Evolutionary conservation across 768 basidiomycete genomes (phyloP).

Genomic region (Gloeopeniophorella convolvens): DNA sequence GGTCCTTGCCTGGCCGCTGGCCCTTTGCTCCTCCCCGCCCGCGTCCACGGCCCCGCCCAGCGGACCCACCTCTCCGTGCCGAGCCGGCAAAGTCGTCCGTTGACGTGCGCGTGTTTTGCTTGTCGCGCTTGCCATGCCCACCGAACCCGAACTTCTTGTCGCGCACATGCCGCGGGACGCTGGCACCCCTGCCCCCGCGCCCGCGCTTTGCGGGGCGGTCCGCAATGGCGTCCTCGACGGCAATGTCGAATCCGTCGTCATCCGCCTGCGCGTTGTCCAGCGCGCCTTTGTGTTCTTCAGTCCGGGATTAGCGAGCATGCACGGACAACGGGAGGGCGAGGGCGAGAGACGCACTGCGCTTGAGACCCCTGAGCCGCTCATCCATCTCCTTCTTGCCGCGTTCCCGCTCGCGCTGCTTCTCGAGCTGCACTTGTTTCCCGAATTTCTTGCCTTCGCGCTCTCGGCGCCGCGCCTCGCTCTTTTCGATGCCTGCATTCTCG

Average conservation of each 20-base stretch:
- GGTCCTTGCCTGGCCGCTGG: constrained; percentile 56
- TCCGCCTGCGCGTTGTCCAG: constrained; percentile 56
- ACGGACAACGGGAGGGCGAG: neutral
- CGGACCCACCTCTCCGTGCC: constrained; percentile 27
- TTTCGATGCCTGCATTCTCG: constrained; percentile 83
- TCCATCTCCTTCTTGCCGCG: constrained; percentile 88
- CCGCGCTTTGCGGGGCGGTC: constrained; percentile 63
- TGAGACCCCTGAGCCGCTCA: constrained; percentile 77
- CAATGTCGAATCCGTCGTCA: constrained; percentile 76
- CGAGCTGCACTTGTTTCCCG: constrained; percentile 94
- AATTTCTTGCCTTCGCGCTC: constrained; percentile 97
- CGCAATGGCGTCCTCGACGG: constrained; percentile 82
- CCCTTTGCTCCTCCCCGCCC: constrained; percentile 25
- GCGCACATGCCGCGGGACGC: constrained; percentile 53
- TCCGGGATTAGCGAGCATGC: neutral
- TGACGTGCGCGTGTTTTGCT: constrained; percentile 76
- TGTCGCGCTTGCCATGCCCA: constrained; percentile 58
- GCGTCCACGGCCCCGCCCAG: constrained; percentile 28
- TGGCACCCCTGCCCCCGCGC: constrained; percentile 23
- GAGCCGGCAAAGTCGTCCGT: constrained; percentile 62
- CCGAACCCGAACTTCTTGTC: constrained; percentile 83
- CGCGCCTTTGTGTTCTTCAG: constrained; percentile 75
- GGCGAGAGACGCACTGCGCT: constrained; percentile 73
- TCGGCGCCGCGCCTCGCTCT: constrained; percentile 83
- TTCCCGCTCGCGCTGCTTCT: constrained; percentile 91